These are phyloP conservation scores for Rosa chinensis DNA, from an alignment of 306 rosid genomes.

Conservation along the genomic window DNA sequence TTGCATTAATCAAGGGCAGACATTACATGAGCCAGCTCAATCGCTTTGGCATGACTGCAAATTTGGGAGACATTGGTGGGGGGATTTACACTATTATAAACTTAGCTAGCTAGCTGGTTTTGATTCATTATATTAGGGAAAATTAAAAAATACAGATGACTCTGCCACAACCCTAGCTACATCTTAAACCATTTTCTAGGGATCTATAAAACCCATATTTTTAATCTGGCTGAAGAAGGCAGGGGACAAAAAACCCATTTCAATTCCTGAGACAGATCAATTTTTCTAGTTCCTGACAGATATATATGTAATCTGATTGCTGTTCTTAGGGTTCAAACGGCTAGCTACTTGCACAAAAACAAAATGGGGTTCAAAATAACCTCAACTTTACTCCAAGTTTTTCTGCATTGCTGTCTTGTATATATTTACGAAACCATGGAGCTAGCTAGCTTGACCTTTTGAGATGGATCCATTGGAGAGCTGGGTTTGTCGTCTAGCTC, in stretches of 20 bases:
- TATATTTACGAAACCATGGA: background rate
- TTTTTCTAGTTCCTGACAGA: background rate
- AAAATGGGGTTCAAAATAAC: conserved; percentile 10
- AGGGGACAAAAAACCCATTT: conserved; percentile 27
- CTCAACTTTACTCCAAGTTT: conserved; percentile 15
- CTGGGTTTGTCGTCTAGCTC: conserved; percentile 44
- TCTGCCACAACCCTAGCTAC: conserved; percentile 35
- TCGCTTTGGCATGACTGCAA: conserved; percentile 64
- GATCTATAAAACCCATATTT: conserved; percentile 18
- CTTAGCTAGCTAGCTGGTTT: background rate
- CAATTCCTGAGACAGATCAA: conserved; percentile 16
- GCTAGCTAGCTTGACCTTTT: conserved; percentile 21
- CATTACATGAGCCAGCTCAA: conserved; percentile 91
- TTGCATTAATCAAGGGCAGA: conserved; percentile 65
- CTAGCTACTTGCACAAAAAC: conserved; percentile 12
- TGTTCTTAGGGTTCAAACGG: conserved; percentile 23
- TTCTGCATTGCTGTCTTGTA: conserved; percentile 21
- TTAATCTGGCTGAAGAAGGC: background rate
- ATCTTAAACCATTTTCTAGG: conserved; percentile 49
- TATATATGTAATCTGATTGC: background rate
- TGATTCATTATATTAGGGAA: background rate
- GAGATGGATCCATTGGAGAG: conserved; percentile 40
- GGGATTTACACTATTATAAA: background rate
- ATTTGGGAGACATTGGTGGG: conserved; percentile 37
- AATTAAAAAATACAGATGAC: conserved; percentile 25